Evolutionary conservation across 139 green algal species (phyloP).

Genomic region (Coccomyxa sp.): DNA sequence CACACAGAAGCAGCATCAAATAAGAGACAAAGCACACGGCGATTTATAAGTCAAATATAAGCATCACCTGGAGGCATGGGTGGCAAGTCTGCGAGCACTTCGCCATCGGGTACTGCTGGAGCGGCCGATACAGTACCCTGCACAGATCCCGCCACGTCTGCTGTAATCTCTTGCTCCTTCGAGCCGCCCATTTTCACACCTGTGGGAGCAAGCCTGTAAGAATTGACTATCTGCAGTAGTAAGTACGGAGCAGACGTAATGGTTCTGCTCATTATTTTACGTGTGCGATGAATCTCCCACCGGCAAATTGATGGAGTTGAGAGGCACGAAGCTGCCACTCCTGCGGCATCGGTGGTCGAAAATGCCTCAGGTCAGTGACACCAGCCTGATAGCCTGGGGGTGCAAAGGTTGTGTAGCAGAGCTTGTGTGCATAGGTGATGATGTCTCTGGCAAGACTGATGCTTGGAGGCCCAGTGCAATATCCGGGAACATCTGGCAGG

Average conservation of each 20-base stretch:
- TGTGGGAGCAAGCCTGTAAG: too few species aligned
- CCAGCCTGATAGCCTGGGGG: conserved; percentile 31
- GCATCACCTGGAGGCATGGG: background rate
- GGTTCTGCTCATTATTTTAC: too few species aligned
- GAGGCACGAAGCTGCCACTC: conserved; percentile 39
- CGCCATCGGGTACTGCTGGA: background rate
- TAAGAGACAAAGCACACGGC: background rate
- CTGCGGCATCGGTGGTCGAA: conserved; percentile 48
- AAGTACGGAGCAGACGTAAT: too few species aligned
- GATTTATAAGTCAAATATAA: background rate
- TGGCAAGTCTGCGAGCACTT: background rate
- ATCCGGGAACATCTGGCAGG: background rate
- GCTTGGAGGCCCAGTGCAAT: background rate
- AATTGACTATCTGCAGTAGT: too few species aligned
- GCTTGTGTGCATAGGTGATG: conserved; percentile 39
- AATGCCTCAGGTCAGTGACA: conserved; percentile 22
- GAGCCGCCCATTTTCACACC: too few species aligned
- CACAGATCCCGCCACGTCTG: too few species aligned
- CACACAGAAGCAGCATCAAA: background rate
- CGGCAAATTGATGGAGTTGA: conserved; percentile 25
- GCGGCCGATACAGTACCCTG: background rate
- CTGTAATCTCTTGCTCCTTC: too few species aligned
- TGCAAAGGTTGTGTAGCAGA: conserved; percentile 45
- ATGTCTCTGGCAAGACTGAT: conserved; percentile 1
- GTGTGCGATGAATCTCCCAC: too few species aligned